These are phyloP conservation scores for Boletus rubescentipes DNA, from an alignment of 768 basidiomycete genomes.

Conservation along the genomic window DNA sequence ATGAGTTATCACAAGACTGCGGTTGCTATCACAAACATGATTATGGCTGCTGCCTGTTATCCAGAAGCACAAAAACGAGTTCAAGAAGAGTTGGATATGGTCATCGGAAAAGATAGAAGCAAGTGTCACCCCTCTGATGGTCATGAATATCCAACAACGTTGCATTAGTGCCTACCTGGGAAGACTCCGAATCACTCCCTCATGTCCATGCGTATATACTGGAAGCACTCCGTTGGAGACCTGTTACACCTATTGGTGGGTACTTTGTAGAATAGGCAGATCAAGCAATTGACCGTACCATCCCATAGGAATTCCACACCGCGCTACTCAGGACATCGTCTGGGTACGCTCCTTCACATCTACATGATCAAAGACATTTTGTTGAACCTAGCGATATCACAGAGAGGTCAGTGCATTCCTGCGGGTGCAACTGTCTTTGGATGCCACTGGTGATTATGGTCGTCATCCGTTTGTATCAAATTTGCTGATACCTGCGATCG, in stretches of 20 bases:
- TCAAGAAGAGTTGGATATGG: too few species aligned
- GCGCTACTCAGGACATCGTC: slow-evolving; percentile 58
- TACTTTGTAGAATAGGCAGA: not conserved
- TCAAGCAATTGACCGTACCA: not conserved
- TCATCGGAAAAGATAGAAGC: slow-evolving; percentile 40
- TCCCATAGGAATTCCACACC: slow-evolving; percentile 51
- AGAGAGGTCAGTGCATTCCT: too few species aligned
- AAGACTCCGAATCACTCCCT: too few species aligned
- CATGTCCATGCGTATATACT: slow-evolving; percentile 36
- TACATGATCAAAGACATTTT: too few species aligned
- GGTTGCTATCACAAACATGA: slow-evolving; percentile 46
- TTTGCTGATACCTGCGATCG: not conserved
- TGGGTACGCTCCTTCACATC: slow-evolving; percentile 41
- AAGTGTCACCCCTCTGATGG: not conserved
- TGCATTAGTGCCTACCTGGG: too few species aligned
- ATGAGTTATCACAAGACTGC: slow-evolving; percentile 35
- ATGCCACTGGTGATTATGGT: too few species aligned
- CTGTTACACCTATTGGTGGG: slow-evolving; percentile 27
- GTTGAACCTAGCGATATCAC: too few species aligned
- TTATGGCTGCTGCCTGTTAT: too few species aligned
- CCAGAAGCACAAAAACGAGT: too few species aligned
- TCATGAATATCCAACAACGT: not conserved
- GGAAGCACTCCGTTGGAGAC: slow-evolving; percentile 39
- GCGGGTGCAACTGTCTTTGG: too few species aligned
- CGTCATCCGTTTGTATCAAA: not conserved